A percentile compares a stretch with the other conserved stretches of the same genome.
Evolutionary conservation across 2,329 filamentous ascomycete species (phyloP).

Genomic region (Tolypocladium ovalisporum): DNA sequence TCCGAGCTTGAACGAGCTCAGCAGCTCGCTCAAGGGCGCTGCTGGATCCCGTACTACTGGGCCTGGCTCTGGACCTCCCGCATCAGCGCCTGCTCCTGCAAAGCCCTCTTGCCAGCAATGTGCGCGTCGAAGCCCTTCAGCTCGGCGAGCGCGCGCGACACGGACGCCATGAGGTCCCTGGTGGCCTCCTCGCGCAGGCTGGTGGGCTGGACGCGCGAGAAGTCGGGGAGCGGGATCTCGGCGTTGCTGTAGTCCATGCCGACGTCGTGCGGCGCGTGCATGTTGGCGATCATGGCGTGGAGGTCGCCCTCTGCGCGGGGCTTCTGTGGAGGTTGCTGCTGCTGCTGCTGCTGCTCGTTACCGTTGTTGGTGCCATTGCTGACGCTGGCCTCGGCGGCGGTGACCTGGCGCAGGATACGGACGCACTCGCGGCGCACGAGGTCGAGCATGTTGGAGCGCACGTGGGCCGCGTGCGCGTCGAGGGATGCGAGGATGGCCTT

Average conservation of each 20-base stretch:
- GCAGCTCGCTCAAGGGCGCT: neutral
- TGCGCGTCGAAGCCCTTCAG: slow-evolving; percentile 14
- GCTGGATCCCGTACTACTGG: neutral
- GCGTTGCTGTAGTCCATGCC: slow-evolving; percentile 3
- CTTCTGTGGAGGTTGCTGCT: neutral
- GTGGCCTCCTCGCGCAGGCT: slow-evolving; percentile 12
- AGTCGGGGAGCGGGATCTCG: slow-evolving; percentile 8
- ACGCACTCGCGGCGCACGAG: slow-evolving; percentile 18
- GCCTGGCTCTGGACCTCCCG: slow-evolving; percentile 7
- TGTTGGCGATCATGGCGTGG: slow-evolving; percentile 17
- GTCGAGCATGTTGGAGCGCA: slow-evolving; percentile 18
- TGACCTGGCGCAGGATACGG: slow-evolving; percentile 15
- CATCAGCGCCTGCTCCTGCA: slow-evolving; percentile 12
- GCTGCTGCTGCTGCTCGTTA: neutral
- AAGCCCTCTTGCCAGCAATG: slow-evolving; percentile 3
- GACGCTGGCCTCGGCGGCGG: slow-evolving; percentile 6
- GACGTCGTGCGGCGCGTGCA: slow-evolving; percentile 11
- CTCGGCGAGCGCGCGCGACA: slow-evolving; percentile 8
- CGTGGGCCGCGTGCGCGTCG: slow-evolving; percentile 14
- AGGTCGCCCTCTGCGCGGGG: neutral
- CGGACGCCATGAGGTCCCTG: slow-evolving; percentile 9
- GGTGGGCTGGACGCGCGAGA: slow-evolving; percentile 4
- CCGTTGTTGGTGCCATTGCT: neutral
- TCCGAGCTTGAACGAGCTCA: neutral
- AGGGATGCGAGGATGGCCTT: slow-evolving; percentile 9